These are phyloP conservation scores for Thuidium tamariscinum DNA, from an alignment of 225 moss, liverwort and hornwort genomes.

Conservation along the genomic window DNA sequence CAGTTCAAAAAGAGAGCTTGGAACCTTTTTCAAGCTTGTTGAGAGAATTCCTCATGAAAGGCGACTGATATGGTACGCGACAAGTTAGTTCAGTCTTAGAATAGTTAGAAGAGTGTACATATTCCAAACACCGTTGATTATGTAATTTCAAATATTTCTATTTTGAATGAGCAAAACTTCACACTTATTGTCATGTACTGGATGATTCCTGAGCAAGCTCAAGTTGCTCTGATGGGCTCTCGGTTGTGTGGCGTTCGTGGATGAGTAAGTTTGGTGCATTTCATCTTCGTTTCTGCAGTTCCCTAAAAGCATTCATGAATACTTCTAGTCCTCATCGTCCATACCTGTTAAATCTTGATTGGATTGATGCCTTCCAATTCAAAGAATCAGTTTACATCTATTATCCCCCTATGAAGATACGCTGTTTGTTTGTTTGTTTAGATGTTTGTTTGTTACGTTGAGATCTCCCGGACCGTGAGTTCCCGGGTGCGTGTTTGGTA, in stretches of 20 bases:
- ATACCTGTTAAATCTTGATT: neutral
- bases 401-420: too few species aligned
- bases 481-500: too few species aligned
- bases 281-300: neutral
- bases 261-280: too few species aligned
- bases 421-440: too few species aligned
- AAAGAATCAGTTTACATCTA: too few species aligned
- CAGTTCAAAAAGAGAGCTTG: neutral
- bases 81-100: neutral
- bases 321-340: neutral
- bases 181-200: neutral
- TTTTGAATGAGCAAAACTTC: neutral
- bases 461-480: too few species aligned
- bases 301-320: neutral
- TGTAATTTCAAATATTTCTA: neutral
- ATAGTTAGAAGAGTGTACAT: neutral
- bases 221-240: neutral
- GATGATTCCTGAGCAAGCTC: neutral
- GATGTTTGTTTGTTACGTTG: too few species aligned
- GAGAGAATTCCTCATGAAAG: neutral
- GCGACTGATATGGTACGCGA: neutral
- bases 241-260: neutral
- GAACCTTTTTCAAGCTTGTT: neutral
- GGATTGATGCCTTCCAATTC: neutral
- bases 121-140: neutral